These are phyloP conservation scores for Ligustrum vulgare DNA, from an alignment of 257 asterid species.

Conservation along the genomic window DNA sequence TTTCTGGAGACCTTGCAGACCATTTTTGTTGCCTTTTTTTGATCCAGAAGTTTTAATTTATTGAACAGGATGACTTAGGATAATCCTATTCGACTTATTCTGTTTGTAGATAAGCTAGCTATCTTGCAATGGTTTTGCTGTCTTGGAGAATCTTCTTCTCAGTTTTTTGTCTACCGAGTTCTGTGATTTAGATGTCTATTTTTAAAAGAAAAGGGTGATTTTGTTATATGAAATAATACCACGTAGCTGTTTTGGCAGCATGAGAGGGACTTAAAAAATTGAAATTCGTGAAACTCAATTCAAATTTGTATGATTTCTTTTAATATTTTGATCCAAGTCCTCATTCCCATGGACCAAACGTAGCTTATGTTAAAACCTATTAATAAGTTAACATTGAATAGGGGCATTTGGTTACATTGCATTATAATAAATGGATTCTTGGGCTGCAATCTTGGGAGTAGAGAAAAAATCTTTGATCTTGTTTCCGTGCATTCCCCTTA, in stretches of 20 bases:
- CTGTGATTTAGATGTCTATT: not conserved
- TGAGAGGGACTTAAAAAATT: not conserved
- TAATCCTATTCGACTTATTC: not conserved
- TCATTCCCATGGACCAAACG: not conserved
- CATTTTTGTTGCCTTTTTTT: not conserved
- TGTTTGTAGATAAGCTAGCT: conserved; percentile 5
- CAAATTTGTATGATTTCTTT: not conserved
- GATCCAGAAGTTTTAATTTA: not conserved
- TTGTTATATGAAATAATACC: not conserved
- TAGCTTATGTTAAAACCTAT: not conserved
- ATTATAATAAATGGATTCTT: not conserved
- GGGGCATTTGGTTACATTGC: not conserved
- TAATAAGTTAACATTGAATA: not conserved
- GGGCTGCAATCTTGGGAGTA: not conserved
- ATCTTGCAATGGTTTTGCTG: conserved; percentile 12
- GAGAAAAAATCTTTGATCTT: not conserved
- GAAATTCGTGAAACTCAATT: not conserved
- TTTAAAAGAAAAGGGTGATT: not conserved
- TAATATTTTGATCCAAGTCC: not conserved
- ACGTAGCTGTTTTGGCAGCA: not conserved
- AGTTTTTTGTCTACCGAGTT: not conserved
- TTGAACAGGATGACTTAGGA: not conserved
- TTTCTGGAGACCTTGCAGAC: not conserved
- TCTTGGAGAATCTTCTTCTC: conserved; percentile 3
- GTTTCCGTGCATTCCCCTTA: not conserved